Evolutionary conservation across 148 eudicot species (phyloP).

Genomic region (Heliamphora exappendiculata): DNA sequence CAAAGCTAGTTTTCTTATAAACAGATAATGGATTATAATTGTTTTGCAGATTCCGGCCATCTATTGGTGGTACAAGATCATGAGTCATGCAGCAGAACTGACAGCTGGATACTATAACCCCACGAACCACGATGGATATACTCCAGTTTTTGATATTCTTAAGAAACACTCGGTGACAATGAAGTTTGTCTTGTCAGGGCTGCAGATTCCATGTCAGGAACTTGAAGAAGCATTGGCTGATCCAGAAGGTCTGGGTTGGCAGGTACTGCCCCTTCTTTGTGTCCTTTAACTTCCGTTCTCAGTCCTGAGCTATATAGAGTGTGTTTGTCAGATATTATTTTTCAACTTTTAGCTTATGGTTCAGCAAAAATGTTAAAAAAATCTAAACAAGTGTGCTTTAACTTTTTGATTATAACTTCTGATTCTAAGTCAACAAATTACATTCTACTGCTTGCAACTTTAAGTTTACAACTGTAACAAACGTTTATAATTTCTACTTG

Average conservation of each 20-base stretch:
- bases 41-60: constrained; percentile 49
- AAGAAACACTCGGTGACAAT: constrained; percentile 42
- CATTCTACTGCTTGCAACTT: too few relatives aligned
- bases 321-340: too few relatives aligned
- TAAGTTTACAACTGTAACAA: too few relatives aligned
- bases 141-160: constrained; percentile 40
- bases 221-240: constrained; percentile 47
- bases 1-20: background rate
- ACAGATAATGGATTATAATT: background rate
- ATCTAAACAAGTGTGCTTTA: too few relatives aligned
- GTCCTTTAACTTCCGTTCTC: background rate
- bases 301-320: background rate
- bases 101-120: constrained; percentile 66
- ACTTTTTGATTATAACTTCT: too few relatives aligned
- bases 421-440: too few relatives aligned
- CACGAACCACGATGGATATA: constrained; percentile 53
- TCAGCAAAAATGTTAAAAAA: too few relatives aligned
- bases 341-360: too few relatives aligned
- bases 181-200: constrained; percentile 37
- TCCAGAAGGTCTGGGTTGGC: constrained; percentile 66
- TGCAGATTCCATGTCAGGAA: constrained; percentile 33
- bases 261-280: constrained; percentile 33
- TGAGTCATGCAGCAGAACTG: constrained; percentile 74
- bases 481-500: too few relatives aligned
- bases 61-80: constrained; percentile 67